These are phyloP conservation scores for Reutealis trisperma DNA, from an alignment of 345 rosid species.

Conservation along the genomic window DNA sequence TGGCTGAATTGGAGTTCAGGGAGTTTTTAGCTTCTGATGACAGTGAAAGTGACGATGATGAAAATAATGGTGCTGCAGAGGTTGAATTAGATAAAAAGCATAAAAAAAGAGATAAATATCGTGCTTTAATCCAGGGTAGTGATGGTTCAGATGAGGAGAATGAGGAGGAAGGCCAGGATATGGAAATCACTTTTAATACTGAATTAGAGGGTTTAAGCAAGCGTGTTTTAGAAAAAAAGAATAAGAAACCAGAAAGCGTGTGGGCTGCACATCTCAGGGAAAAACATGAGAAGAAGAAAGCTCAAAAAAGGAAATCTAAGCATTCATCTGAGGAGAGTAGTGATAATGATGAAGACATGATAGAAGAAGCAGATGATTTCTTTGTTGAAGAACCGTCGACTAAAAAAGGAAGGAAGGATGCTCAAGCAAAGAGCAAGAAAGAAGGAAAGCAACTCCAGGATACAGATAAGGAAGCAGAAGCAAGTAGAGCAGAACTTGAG, in stretches of 20 bases:
- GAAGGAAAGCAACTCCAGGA: conserved; percentile 34
- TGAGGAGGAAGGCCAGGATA: conserved; percentile 64
- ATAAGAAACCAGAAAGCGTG: conserved; percentile 68
- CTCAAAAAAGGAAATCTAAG: conserved; percentile 55
- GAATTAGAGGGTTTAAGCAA: conserved; percentile 90
- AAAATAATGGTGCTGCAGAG: conserved; percentile 29
- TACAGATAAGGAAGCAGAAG: conserved; percentile 46
- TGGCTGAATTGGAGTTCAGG: conserved; percentile 74
- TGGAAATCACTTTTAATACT: conserved; percentile 91
- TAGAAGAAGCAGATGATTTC: conserved; percentile 64
- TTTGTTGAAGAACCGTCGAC: conserved; percentile 61
- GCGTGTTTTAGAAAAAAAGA: conserved; percentile 70
- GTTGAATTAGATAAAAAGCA: conserved; percentile 46
- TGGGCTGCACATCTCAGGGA: conserved; percentile 71
- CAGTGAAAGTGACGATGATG: conserved; percentile 64
- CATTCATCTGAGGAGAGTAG: conserved; percentile 45
- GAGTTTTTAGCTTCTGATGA: conserved; percentile 89
- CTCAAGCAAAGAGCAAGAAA: conserved; percentile 25
- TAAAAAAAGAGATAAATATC: conserved; percentile 57
- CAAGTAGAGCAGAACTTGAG: conserved; percentile 82
- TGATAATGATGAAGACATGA: conserved; percentile 13
- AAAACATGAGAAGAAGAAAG: conserved; percentile 68
- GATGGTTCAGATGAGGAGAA: conserved; percentile 63
- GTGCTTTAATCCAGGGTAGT: conserved; percentile 59
- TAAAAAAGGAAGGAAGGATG: conserved; percentile 42